A percentile compares a stretch with the other conserved stretches of the same genome.
Evolutionary conservation across 305 asterid genomes (phyloP).

Genomic region (Fraxinus greggii): DNA sequence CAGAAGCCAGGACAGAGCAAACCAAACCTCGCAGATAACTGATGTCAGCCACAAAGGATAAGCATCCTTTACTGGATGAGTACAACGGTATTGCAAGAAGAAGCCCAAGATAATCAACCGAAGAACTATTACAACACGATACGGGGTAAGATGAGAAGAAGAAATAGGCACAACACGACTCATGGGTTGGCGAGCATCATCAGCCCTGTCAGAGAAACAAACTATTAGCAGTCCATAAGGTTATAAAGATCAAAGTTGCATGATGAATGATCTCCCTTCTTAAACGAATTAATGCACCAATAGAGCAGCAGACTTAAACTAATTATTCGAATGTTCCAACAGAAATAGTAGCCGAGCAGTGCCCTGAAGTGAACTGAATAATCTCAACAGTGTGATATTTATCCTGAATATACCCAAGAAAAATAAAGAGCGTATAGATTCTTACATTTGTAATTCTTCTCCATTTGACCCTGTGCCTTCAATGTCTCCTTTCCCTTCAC

Average conservation of each 20-base stretch:
- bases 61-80: slow-evolving; percentile 52
- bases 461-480: slow-evolving; percentile 96
- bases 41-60: slow-evolving; percentile 64
- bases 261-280: background rate
- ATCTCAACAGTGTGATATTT: background rate
- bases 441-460: slow-evolving; percentile 86
- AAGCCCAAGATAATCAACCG: slow-evolving; percentile 6
- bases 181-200: slow-evolving; percentile 54
- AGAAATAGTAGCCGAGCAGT: background rate
- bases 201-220: slow-evolving; percentile 37
- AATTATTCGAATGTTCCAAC: background rate
- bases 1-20: slow-evolving; percentile 63
- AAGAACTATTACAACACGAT: slow-evolving; percentile 20
- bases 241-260: background rate
- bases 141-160: slow-evolving; percentile 42
- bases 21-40: slow-evolving; percentile 64
- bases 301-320: background rate
- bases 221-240: slow-evolving; percentile 24
- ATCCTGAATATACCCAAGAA: background rate
- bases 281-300: background rate
- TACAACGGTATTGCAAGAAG: slow-evolving; percentile 41
- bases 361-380: background rate
- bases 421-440: slow-evolving; percentile 12
- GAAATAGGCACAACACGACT: slow-evolving; percentile 46
- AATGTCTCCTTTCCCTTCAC: slow-evolving; percentile 79